Percentiles rank a stretch among this genome's conserved stretches.
Evolutionary conservation across 2,329 filamentous ascomycete genomes (phyloP).

Genomic region (Alternaria incomplexa): DNA sequence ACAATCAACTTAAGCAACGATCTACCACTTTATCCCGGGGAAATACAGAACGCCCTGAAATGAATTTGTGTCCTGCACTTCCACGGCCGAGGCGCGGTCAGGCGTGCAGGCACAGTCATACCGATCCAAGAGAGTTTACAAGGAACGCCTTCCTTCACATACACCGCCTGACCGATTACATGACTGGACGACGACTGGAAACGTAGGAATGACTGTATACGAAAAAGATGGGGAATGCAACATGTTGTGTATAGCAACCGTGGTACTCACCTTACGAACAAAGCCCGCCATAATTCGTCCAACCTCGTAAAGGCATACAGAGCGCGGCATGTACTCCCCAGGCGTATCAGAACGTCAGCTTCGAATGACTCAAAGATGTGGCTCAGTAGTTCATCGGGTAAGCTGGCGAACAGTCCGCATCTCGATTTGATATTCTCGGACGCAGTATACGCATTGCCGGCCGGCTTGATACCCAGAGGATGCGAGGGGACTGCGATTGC

Average conservation of each 20-base stretch:
- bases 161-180: constrained; percentile 1
- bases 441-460: constrained; percentile 79
- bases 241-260: constrained; percentile 2
- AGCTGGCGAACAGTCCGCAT: constrained; percentile 68
- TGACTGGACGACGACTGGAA: neutral
- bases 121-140: neutral
- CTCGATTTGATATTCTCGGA: constrained; percentile 69
- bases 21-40: neutral
- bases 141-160: neutral
- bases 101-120: constrained; percentile 9
- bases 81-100: neutral
- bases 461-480: constrained; percentile 82
- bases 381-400: constrained; percentile 83
- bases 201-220: constrained; percentile 1
- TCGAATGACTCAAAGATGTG: constrained; percentile 79
- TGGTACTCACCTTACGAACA: constrained; percentile 80
- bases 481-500: constrained; percentile 71
- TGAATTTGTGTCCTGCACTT: neutral
- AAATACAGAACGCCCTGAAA: neutral
- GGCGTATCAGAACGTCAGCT: constrained; percentile 62
- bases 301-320: constrained; percentile 82
- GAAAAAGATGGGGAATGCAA: constrained; percentile 5
- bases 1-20: neutral
- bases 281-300: constrained; percentile 87
- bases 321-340: constrained; percentile 83